A percentile compares a stretch with the other conserved stretches of the same genome.
Evolutionary conservation across 164 flowering plant species (phyloP).

Genomic region (Paratinospora sagittata): DNA sequence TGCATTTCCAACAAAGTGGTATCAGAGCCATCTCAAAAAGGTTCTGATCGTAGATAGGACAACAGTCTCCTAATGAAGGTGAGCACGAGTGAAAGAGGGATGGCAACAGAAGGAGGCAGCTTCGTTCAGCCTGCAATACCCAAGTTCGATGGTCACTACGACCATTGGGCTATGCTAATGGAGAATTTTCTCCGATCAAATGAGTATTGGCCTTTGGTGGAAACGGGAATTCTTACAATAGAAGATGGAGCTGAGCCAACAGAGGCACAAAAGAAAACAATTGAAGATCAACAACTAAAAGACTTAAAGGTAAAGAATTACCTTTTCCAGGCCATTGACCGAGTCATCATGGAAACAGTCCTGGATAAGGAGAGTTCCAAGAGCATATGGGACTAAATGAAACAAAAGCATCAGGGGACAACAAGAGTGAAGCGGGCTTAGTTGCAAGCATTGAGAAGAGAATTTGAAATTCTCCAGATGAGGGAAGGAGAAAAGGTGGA

Average conservation of each 20-base stretch:
- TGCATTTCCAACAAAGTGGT: too few relatives aligned
- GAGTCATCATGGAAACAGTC: neutral
- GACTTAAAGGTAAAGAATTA: neutral
- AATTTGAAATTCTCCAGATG: conserved; percentile 6
- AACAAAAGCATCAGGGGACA: neutral
- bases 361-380: neutral
- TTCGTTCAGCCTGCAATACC: too few relatives aligned
- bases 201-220: conserved; percentile 5
- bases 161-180: neutral
- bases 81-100: too few relatives aligned
- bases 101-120: too few relatives aligned
- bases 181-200: neutral
- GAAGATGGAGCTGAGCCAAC: neutral
- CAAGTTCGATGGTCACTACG: too few relatives aligned
- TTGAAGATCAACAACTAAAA: neutral
- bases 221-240: neutral
- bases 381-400: neutral
- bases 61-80: too few relatives aligned
- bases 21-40: too few relatives aligned
- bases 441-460: neutral
- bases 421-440: neutral
- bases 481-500: neutral
- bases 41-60: too few relatives aligned
- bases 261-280: neutral
- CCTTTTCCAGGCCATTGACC: neutral